Conservation (phyloP, 257 asterid species). For the Parsonsia alboflavescens region DNA sequence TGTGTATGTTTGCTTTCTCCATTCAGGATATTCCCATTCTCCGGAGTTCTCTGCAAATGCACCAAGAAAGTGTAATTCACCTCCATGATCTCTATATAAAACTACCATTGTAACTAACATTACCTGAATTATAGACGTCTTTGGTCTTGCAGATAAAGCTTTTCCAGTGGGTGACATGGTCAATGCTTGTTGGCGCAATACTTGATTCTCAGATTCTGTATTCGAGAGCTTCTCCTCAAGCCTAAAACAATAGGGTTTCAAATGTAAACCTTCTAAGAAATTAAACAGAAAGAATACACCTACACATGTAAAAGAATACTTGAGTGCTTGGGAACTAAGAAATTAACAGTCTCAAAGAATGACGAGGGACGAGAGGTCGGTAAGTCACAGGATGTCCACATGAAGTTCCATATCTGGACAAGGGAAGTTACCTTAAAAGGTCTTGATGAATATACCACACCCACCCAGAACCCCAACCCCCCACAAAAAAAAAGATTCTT, state of each 20-base stretch:
- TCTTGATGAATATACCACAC: background rate
- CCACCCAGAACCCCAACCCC: background rate
- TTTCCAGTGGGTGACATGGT: conserved; percentile 96
- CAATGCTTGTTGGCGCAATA: conserved; percentile 95
- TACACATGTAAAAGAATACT: background rate
- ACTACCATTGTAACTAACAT: conserved; percentile 14
- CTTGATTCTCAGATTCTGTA: conserved; percentile 94
- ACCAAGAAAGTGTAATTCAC: conserved; percentile 31
- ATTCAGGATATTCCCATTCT: conserved; percentile 58
- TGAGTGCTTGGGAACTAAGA: background rate
- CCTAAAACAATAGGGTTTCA: conserved; percentile 40
- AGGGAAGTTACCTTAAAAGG: background rate
- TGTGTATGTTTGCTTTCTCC: conserved; percentile 56
- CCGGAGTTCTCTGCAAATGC: conserved; percentile 71
- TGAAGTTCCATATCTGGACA: background rate
- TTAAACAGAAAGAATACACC: background rate
- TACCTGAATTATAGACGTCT: conserved; percentile 75
- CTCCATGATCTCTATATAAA: conserved; percentile 15
- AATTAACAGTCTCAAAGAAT: background rate
- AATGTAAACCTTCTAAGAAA: background rate
- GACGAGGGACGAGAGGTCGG: background rate
- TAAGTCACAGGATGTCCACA: background rate
- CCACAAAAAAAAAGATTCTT: background rate
- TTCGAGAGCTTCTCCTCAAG: conserved; percentile 94
- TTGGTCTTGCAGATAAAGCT: conserved; percentile 67